Percentiles rank a stretch among this genome's conserved stretches.
These are phyloP conservation scores for Daldinia vernicosa DNA, from an alignment of 495 filamentous ascomycete genomes.

Conservation along the genomic window DNA sequence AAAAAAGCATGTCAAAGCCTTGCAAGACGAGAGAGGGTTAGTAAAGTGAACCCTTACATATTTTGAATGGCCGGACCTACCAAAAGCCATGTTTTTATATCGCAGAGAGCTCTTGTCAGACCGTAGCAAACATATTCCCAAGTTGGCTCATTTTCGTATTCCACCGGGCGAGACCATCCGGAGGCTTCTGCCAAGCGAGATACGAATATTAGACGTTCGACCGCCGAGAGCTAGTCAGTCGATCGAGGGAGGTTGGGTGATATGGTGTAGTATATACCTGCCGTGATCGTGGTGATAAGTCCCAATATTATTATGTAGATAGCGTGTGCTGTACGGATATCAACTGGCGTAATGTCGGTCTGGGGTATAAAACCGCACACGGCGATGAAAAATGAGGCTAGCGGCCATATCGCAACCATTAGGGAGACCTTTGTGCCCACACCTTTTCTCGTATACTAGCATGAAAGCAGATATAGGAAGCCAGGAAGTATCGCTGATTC, in stretches of 20 bases:
- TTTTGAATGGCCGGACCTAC: background rate
- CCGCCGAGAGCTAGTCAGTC: background rate
- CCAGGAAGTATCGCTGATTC: conserved; percentile 19
- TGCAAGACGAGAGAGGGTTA: background rate
- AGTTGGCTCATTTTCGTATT: conserved; percentile 11
- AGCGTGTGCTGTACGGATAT: background rate
- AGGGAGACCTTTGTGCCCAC: background rate
- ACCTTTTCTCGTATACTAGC: conserved; percentile 14
- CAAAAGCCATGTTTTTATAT: conserved; percentile 9
- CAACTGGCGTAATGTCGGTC: background rate
- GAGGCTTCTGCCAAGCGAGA: conserved; percentile 6
- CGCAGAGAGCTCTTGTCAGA: background rate
- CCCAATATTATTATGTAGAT: background rate
- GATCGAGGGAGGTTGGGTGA: conserved; percentile 19
- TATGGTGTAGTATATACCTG: background rate
- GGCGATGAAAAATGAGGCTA: background rate
- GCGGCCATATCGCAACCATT: background rate
- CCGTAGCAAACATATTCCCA: background rate
- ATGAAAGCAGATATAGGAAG: conserved; percentile 18
- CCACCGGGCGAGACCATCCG: background rate
- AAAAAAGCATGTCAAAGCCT: conserved; percentile 6
- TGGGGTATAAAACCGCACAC: background rate
- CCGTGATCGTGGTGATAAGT: background rate
- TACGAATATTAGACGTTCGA: conserved; percentile 6
- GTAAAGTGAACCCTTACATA: background rate